Evolutionary conservation across 257 asterid species (phyloP).

Genomic region (Misopates orontium): DNA sequence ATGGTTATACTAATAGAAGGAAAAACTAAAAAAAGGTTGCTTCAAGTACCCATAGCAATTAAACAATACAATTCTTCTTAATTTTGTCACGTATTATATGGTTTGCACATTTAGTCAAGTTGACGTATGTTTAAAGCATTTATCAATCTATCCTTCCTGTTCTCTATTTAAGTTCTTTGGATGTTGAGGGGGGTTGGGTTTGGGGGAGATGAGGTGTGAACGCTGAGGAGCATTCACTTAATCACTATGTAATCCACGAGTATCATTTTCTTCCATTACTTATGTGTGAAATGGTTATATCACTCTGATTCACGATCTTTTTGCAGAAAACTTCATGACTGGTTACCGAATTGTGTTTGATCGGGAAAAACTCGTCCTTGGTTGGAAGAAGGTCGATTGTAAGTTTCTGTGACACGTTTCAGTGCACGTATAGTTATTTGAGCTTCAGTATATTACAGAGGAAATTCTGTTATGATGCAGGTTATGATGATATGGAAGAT

Average conservation of each 20-base stretch:
- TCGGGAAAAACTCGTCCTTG: constrained; percentile 77
- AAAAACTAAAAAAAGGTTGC: not conserved
- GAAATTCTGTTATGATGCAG: constrained; percentile 35
- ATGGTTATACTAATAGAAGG: not conserved
- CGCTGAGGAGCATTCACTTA: too few species aligned
- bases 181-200: too few species aligned
- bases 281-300: constrained; percentile 7
- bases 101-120: not conserved
- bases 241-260: too few species aligned
- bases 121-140: not conserved
- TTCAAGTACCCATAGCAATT: not conserved
- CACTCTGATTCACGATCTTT: not conserved
- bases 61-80: too few species aligned
- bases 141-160: too few species aligned
- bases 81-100: not conserved
- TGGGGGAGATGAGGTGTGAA: too few species aligned
- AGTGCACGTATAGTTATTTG: not conserved
- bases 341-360: constrained; percentile 85
- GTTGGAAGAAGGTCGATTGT: constrained; percentile 77
- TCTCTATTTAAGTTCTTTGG: too few species aligned
- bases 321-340: constrained; percentile 80
- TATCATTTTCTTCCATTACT: not conserved
- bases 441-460: not conserved
- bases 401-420: constrained; percentile 31
- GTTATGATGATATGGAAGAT: constrained; percentile 52